phyloP scores from a whole-genome alignment of 352 stramenopile species.

The Phytopythium oedochilum region DNA sequence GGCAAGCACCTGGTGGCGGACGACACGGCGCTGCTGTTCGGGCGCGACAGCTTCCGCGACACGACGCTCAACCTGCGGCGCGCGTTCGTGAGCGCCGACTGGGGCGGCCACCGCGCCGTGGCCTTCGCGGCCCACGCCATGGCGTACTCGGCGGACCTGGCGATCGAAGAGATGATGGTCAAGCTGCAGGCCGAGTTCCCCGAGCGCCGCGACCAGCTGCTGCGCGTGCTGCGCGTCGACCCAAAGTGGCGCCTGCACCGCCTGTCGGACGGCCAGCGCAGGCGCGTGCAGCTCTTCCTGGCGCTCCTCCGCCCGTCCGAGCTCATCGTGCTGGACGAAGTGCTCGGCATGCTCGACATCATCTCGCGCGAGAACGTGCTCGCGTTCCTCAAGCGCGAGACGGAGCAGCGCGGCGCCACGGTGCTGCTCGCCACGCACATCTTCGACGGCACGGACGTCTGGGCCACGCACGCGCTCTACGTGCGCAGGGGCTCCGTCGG shows the following conservation, averaged over 20 bases:
- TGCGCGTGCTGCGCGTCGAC: slow-evolving; percentile 95
- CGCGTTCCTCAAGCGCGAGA: slow-evolving; percentile 88
- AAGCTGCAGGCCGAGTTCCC: slow-evolving; percentile 93
- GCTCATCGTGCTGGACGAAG: slow-evolving; percentile 97
- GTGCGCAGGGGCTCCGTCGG: slow-evolving; percentile 60
- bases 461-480: slow-evolving; percentile 94
- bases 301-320: slow-evolving; percentile 95
- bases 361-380: slow-evolving; percentile 94
- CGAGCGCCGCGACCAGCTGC: slow-evolving; percentile 91
- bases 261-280: slow-evolving; percentile 76
- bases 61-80: slow-evolving; percentile 92
- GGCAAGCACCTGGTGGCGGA: slow-evolving; percentile 93
- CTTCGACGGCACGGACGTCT: slow-evolving; percentile 97
- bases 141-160: slow-evolving; percentile 92
- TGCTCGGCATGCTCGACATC: slow-evolving; percentile 97
- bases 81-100: slow-evolving; percentile 95
- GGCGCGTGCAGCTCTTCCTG: slow-evolving; percentile 95
- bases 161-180: slow-evolving; percentile 96
- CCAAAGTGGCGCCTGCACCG: slow-evolving; percentile 87
- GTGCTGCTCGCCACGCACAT: slow-evolving; percentile 92
- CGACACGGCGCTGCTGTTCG: slow-evolving; percentile 77
- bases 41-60: slow-evolving; percentile 94
- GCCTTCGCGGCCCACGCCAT: slow-evolving; percentile 91
- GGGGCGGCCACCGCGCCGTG: slow-evolving; percentile 91
- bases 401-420: slow-evolving; percentile 47